phyloP scores from a whole-genome alignment of 495 filamentous ascomycete genomes.

The Collariella sp. region DNA sequence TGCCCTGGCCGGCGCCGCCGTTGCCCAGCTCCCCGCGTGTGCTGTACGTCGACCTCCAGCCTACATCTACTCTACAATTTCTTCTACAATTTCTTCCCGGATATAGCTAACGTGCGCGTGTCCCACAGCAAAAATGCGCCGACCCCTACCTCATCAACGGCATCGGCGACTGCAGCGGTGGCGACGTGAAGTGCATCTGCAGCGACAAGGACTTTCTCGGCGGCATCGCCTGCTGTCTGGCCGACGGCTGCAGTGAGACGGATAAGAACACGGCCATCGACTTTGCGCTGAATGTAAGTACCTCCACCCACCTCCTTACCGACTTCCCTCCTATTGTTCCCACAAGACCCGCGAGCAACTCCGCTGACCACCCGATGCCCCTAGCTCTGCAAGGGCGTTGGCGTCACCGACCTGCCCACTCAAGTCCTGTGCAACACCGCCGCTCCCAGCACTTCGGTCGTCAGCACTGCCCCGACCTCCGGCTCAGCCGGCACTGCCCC shows the following conservation, averaged over 20 bases:
- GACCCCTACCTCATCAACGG: conserved; percentile 35
- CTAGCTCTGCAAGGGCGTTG: conserved; percentile 28
- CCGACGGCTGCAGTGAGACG: conserved; percentile 38
- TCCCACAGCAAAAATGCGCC: conserved; percentile 46
- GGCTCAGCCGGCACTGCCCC: neutral
- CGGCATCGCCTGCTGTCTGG: conserved; percentile 60
- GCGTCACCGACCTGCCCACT: conserved; percentile 31
- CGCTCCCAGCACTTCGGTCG: conserved; percentile 16
- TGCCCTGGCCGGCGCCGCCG: conserved; percentile 23
- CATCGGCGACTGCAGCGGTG: conserved; percentile 45
- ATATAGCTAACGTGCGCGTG: neutral
- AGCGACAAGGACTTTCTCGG: conserved; percentile 47
- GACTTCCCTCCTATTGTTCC: neutral
- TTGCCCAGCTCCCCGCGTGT: conserved; percentile 47
- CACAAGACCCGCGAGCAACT: neutral
- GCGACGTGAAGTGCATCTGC: conserved; percentile 63
- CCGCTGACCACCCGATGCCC: too few species aligned
- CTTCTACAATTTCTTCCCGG: too few species aligned
- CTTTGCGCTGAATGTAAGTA: conserved; percentile 25
- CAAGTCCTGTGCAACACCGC: conserved; percentile 23
- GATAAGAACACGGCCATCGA: conserved; percentile 44
- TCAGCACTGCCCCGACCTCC: conserved; percentile 7
- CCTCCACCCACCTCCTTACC: neutral
- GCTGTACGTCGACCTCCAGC: conserved; percentile 39
- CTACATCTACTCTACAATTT: too few species aligned